Base-by-base conservation (phyloP, 2,329 filamentous ascomycete genomes). In the Talaromyces sp. region DNA sequence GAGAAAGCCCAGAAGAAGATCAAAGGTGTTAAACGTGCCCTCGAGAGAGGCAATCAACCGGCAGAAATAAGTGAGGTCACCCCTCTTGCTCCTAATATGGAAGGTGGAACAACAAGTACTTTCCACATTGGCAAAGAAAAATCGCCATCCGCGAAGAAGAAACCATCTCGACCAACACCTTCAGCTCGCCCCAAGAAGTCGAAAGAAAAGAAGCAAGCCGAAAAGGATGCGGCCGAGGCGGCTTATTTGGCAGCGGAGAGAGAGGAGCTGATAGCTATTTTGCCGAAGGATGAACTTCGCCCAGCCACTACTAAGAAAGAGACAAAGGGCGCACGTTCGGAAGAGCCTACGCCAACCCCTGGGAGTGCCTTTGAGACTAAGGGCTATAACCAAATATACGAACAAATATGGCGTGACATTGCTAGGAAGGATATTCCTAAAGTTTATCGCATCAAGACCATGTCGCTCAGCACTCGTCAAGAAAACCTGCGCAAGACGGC, bases 401-500 rank as follows among this genome's bases (percentile, higher is more conserved):
- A 96, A 68, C 91, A 97, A 73, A 97, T 97, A 64, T 95, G 91
- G 87, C 89, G 93, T 63, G 94, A 99, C 69, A 85, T 99, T 66
- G 90, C 93, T 2, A 86, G 91, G 61, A 96, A 96, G 71, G 91
- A 96, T 71, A 89, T 97, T 61, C 89, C 89, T 68, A 97, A 97
- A 77, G 89, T 96, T 0, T 91, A 86, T 71, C 90, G 94, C 64
- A 82, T 97, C 70, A 95, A 95, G 57, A 85, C 87, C 57, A 88
- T 91, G 65, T 97, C 93, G 0, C 86, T 93, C 59, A 84, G 86
- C 8, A 95, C 88, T 37, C 95, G 95, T 70, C 84, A 89, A 55
- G 95, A 93, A n/a, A 99, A 99, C 67, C 83, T 96, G 50, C 94
- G 96, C 72, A 99, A 99, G 81, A 99, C 94, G 0, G 94, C 92